phyloP scores from a whole-genome alignment of 345 rosid genomes.

The Eucalyptus cladocalyx region DNA sequence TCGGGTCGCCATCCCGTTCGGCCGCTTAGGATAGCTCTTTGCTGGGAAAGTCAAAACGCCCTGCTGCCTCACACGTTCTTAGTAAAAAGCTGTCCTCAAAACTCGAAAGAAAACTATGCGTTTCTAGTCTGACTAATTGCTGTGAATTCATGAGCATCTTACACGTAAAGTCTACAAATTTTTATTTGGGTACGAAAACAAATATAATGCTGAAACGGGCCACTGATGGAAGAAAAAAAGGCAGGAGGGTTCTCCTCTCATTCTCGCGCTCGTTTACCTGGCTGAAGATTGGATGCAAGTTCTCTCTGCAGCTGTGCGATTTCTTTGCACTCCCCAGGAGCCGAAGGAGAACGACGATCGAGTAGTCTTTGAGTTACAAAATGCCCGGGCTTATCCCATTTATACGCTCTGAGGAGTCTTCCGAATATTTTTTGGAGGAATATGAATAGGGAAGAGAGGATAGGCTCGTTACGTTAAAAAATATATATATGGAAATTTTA shows the following conservation, averaged over 20 bases:
- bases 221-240: neutral
- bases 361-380: neutral
- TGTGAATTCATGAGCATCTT: neutral
- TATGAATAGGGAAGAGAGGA: too few species aligned
- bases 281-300: neutral
- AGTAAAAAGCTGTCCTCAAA: neutral
- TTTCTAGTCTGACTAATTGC: neutral
- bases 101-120: neutral
- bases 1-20: neutral
- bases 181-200: neutral
- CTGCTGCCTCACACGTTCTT: neutral
- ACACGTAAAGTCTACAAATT: neutral
- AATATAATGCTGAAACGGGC: neutral
- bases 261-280: neutral
- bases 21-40: neutral
- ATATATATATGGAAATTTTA: accelerated
- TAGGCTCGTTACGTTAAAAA: too few species aligned
- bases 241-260: neutral
- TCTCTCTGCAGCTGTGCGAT: neutral
- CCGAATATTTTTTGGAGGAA: too few species aligned
- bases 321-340: neutral
- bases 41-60: neutral
- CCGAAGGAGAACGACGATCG: neutral
- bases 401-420: neutral
- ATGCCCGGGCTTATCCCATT: neutral